Conservation (phyloP, 441 rosid species). For the Euphorbia schlechtendalii region DNA sequence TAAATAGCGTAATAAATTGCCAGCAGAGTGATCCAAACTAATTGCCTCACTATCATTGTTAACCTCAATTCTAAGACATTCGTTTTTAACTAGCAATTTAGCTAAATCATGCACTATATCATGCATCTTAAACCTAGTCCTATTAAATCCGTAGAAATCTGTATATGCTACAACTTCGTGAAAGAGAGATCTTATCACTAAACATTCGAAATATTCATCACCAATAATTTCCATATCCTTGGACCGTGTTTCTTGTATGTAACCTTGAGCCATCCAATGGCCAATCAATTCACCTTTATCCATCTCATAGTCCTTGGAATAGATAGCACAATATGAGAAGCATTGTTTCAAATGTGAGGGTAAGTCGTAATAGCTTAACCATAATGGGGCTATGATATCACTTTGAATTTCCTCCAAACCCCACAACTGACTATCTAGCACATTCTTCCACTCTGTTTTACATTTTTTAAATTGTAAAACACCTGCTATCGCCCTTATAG, state of each 20-base stretch:
- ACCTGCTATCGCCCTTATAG: slow-evolving; percentile 6
- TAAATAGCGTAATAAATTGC: neutral
- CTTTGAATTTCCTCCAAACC: slow-evolving; percentile 7
- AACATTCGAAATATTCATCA: neutral
- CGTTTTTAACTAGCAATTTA: neutral
- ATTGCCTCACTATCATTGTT: neutral
- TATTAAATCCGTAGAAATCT: neutral
- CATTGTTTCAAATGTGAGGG: neutral
- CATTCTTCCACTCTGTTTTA: neutral
- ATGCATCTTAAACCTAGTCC: slow-evolving; percentile 12
- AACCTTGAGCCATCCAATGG: too few relatives aligned
- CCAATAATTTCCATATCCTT: neutral
- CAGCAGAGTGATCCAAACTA: neutral
- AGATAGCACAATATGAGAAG: slow-evolving; percentile 11
- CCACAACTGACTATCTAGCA: neutral
- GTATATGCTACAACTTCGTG: neutral
- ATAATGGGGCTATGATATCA: neutral
- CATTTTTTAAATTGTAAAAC: neutral
- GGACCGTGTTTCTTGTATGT: neutral
- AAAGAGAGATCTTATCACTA: neutral
- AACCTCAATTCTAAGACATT: neutral
- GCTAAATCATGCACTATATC: slow-evolving; percentile 15
- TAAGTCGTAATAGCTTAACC: slow-evolving; percentile 11
- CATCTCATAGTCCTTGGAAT: slow-evolving; percentile 13
- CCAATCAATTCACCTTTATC: too few relatives aligned